Percentiles rank a stretch among this genome's conserved stretches.
phyloP scores from a whole-genome alignment of 1,284 basidiomycete genomes.

The Golubevia sp. region DNA sequence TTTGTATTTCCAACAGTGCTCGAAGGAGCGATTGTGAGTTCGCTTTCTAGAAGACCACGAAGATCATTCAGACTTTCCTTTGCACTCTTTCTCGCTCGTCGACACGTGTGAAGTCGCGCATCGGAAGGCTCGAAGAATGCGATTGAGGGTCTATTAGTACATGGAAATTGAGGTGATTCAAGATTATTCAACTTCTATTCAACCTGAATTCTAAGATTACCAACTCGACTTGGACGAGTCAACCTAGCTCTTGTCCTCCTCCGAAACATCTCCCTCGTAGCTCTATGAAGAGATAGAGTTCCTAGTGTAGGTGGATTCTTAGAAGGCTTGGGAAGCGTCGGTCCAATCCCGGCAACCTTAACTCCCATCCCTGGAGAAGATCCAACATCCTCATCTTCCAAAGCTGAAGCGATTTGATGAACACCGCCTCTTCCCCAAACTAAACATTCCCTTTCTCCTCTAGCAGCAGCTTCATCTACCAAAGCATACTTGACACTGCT shows the following conservation, averaged over 20 bases:
- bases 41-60: too few species aligned
- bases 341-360: not conserved
- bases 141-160: too few species aligned
- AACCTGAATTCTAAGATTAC: conserved; percentile 8
- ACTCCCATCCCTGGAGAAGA: not conserved
- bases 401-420: not conserved
- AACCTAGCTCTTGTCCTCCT: conserved; percentile 8
- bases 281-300: not conserved
- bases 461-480: conserved; percentile 12
- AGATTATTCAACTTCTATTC: not conserved
- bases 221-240: conserved; percentile 8
- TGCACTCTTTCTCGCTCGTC: too few species aligned
- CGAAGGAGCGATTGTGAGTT: too few species aligned
- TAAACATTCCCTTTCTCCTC: conserved; percentile 7
- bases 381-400: conserved; percentile 8
- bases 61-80: too few species aligned
- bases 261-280: conserved; percentile 2
- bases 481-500: conserved; percentile 9
- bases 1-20: too few species aligned
- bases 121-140: too few species aligned
- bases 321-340: conserved; percentile 1
- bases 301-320: not conserved
- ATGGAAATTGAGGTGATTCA: too few species aligned
- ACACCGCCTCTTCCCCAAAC: conserved; percentile 11
- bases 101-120: too few species aligned